A percentile compares a stretch with the other conserved stretches of the same genome.
Conservation (phyloP, 495 filamentous ascomycete species). For the Corynascus novoguineensis region DNA sequence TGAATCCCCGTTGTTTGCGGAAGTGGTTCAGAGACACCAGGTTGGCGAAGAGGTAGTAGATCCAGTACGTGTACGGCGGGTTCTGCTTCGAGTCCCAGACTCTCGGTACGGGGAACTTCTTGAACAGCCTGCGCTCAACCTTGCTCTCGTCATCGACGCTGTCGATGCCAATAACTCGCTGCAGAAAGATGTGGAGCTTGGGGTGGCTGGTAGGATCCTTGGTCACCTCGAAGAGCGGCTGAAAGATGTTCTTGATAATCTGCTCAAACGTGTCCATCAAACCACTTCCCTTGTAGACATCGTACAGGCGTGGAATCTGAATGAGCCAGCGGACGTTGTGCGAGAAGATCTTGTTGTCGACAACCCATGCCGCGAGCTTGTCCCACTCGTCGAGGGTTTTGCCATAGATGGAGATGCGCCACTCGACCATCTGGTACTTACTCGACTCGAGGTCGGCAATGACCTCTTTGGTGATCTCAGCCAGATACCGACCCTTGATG, state of each 20-base stretch:
- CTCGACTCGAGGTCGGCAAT: conserved; percentile 97
- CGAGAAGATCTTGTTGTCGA: conserved; percentile 96
- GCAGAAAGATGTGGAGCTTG: conserved; percentile 90
- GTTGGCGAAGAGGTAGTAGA: conserved; percentile 95
- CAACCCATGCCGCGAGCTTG: conserved; percentile 95
- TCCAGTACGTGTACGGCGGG: conserved; percentile 97
- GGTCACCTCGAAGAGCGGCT: conserved; percentile 91
- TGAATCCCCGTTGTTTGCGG: conserved; percentile 88
- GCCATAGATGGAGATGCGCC: conserved; percentile 96
- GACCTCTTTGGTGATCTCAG: conserved; percentile 96
- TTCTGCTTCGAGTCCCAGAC: conserved; percentile 90
- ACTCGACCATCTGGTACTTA: conserved; percentile 99
- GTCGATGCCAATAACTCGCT: conserved; percentile 93
- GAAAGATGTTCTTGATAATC: conserved; percentile 85
- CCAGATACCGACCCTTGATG: conserved; percentile 90
- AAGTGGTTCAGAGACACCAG: conserved; percentile 87
- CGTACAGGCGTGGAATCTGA: conserved; percentile 89
- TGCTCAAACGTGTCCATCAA: conserved; percentile 87
- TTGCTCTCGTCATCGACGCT: conserved; percentile 99
- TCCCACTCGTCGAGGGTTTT: conserved; percentile 93
- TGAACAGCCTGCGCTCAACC: conserved; percentile 80
- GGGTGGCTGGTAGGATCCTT: conserved; percentile 79
- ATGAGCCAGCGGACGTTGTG: conserved; percentile 97
- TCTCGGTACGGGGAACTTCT: conserved; percentile 85
- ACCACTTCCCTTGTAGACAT: conserved; percentile 84